These are phyloP conservation scores for Diaporthe australafricana DNA, from an alignment of 2,329 filamentous ascomycete species.

Conservation along the genomic window DNA sequence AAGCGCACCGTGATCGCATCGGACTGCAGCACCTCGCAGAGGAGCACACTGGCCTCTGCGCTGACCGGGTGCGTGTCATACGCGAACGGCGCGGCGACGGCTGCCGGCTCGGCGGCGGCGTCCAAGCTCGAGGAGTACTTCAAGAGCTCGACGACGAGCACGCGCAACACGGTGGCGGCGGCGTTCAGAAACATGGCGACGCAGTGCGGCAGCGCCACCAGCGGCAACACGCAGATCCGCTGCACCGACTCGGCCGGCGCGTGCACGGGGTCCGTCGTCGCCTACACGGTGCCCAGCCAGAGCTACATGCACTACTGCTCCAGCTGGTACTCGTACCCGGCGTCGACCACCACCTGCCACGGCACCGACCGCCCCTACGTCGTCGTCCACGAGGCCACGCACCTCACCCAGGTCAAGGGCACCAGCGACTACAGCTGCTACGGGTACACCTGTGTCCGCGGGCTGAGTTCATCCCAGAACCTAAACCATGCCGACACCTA, in stretches of 20 bases:
- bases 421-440: constrained; percentile 69
- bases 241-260: constrained; percentile 69
- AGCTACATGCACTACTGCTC: constrained; percentile 72
- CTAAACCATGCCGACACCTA: constrained; percentile 74
- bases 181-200: constrained; percentile 62
- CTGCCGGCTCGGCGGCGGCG: constrained; percentile 42
- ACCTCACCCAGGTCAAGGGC: constrained; percentile 66
- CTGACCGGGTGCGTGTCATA: background rate
- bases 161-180: constrained; percentile 61
- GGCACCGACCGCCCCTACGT: constrained; percentile 74
- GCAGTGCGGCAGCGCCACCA: constrained; percentile 64
- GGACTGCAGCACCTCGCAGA: background rate
- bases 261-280: constrained; percentile 63
- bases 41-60: constrained; percentile 4
- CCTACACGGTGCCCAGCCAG: constrained; percentile 68
- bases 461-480: constrained; percentile 61
- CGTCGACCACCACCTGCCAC: constrained; percentile 65
- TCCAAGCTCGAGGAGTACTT: constrained; percentile 71
- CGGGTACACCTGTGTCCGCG: constrained; percentile 61
- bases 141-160: constrained; percentile 62
- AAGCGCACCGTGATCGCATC: constrained; percentile 14
- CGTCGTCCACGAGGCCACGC: constrained; percentile 75
- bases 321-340: constrained; percentile 68
- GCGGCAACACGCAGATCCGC: constrained; percentile 64
- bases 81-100: background rate